A percentile compares a stretch with the other conserved stretches of the same genome.
phyloP scores from a whole-genome alignment of 176 grass and related monocot species.

The Avena eriantha region DNA sequence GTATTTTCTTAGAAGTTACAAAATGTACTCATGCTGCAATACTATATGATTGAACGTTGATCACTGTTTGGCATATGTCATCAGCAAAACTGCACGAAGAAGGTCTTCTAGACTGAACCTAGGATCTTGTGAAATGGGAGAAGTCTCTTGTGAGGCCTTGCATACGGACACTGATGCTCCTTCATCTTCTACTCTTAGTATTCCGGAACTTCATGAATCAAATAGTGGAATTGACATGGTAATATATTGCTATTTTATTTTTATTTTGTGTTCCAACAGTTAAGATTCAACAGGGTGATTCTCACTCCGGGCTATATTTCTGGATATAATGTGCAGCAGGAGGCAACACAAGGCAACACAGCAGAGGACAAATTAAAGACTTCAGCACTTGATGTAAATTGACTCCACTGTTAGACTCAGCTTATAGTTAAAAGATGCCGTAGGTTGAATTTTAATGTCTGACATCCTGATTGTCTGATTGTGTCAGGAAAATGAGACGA shows the following conservation, averaged over 20 bases:
- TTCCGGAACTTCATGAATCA: slow-evolving; percentile 18
- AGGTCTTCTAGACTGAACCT: slow-evolving; percentile 51
- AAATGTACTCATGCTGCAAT: slow-evolving; percentile 22
- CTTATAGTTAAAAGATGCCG: slow-evolving; percentile 15
- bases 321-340: slow-evolving; percentile 22
- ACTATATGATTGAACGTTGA: slow-evolving; percentile 33
- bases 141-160: slow-evolving; percentile 4
- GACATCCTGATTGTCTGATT: slow-evolving; percentile 16
- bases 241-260: not conserved
- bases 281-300: not conserved
- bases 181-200: slow-evolving; percentile 33
- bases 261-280: slow-evolving; percentile 15
- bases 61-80: slow-evolving; percentile 24
- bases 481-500: slow-evolving; percentile 41
- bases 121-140: slow-evolving; percentile 38
- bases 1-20: not conserved
- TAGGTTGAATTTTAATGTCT: slow-evolving; percentile 19
- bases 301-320: slow-evolving; percentile 26
- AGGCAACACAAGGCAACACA: slow-evolving; percentile 33
- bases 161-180: not conserved
- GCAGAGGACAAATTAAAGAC: not conserved
- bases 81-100: slow-evolving; percentile 38
- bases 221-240: slow-evolving; percentile 36
- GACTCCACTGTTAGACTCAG: slow-evolving; percentile 8
- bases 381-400: slow-evolving; percentile 41